phyloP scores from a whole-genome alignment of 495 filamentous ascomycete genomes.

The Lophiotrema nucula region DNA sequence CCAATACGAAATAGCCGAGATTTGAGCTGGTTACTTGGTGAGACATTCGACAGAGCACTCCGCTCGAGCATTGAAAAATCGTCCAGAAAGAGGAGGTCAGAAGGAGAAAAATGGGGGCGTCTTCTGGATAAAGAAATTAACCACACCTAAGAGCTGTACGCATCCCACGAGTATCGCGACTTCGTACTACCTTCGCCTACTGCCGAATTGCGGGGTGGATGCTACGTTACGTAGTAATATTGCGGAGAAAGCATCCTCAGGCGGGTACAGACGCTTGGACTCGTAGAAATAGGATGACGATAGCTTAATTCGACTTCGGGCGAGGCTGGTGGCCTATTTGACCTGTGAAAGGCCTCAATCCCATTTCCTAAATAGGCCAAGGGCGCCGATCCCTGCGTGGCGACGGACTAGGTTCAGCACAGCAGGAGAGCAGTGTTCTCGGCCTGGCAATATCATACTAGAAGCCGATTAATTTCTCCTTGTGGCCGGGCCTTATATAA shows the following conservation, averaged over 20 bases:
- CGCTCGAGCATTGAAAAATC: background rate
- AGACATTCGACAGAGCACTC: constrained; percentile 3
- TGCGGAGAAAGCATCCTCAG: constrained; percentile 26
- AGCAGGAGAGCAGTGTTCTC: constrained; percentile 16
- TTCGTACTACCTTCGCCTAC: background rate
- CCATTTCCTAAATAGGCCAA: constrained; percentile 22
- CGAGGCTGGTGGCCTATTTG: constrained; percentile 11
- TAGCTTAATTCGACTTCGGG: constrained; percentile 34
- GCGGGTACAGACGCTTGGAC: constrained; percentile 18
- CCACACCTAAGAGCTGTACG: background rate
- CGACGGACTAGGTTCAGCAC: constrained; percentile 21
- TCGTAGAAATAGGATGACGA: constrained; percentile 13
- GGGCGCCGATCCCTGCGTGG: constrained; percentile 29
- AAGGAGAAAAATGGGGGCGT: constrained; percentile 2
- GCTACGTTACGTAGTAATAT: no score
- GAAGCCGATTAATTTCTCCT: constrained; percentile 29
- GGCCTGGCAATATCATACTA: constrained; percentile 27
- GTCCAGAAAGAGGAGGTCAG: constrained; percentile 19
- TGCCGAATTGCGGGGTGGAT: constrained; percentile 31
- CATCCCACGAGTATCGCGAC: background rate
- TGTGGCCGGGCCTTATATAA: constrained; percentile 30
- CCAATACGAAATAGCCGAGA: constrained; percentile 29
- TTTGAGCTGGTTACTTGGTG: constrained; percentile 20
- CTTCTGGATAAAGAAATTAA: constrained; percentile 13
- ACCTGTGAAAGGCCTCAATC: constrained; percentile 1